Base-by-base conservation (phyloP, 352 stramenopile genomes). In the Phytophthora citricola region DNA sequence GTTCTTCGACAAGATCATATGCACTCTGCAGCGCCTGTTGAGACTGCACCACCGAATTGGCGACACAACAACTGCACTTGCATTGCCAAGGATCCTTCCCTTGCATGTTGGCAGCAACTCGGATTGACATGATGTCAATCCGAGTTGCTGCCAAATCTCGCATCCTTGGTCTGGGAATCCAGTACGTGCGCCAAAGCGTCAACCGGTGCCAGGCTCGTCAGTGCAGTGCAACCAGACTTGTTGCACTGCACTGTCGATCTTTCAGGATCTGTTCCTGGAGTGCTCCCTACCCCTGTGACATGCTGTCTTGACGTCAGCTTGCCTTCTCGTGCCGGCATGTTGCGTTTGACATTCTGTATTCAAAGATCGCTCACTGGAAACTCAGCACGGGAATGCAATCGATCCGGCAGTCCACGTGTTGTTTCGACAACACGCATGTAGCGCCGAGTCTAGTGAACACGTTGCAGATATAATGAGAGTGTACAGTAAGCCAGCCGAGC, bases 201-300 rank as follows among this genome's bases (percentile, higher is more conserved):
- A 39, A 39, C 32, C 32, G 9, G 32, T 39, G 32, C 36, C 11
- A 41, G 36, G 29, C 29, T 34, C 29, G 29, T 34, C 15, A 7
- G 12, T 17, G 15, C 36, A 22, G 24, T 51, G 26, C 45, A 51
- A 14, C 36, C 9, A n/a, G 10, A 17, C 36, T 41, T 15, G 12
- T 41, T 53, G 26, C 46, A 39, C 24, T 26, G 24, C 24, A 26
- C 24, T 32, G 32, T 15, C 36, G 39, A 36, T 58, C 36, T 47
- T 58, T 48, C 22, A 29, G 54, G 54, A 62, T 62, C 20, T 26
- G 24, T 26, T 36, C 31, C 8, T 14, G 31, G 31, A 36, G 31
- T 62, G 54, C 43, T 53, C 22, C 54, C 40, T 53, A 61, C 26
- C 40, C 20, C 41, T 62, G 54, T 52, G 27, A 52, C 54, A 53